Evolutionary conservation across 1,284 basidiomycete species (phyloP).

Genomic region (Puccinia hordei): DNA sequence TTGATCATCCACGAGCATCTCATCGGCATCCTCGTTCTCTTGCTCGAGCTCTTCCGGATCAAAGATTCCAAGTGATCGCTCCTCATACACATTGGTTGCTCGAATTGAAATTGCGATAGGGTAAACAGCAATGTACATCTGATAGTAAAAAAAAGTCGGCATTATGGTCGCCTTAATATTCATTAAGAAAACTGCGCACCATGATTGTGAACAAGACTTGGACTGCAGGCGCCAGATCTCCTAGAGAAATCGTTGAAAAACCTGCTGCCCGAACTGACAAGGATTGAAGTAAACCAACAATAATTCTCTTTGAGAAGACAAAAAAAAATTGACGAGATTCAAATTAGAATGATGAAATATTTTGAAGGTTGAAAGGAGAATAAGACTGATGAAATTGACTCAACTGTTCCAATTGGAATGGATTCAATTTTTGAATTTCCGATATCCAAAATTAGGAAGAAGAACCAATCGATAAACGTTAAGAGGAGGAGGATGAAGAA

Average conservation of each 20-base stretch:
- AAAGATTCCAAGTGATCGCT: constrained; percentile 62
- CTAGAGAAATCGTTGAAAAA: constrained; percentile 54
- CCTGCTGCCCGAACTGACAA: constrained; percentile 78
- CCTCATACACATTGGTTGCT: constrained; percentile 98
- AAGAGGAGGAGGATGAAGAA: constrained; percentile 69
- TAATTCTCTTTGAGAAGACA: constrained; percentile 63
- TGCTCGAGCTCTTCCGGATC: constrained; percentile 12
- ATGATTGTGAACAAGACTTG: constrained; percentile 78
- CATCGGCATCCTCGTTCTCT: constrained; percentile 49
- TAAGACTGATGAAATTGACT: constrained; percentile 63
- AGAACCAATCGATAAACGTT: constrained; percentile 84
- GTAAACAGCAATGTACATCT: constrained; percentile 60
- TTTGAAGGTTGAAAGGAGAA: not conserved
- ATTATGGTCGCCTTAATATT: constrained; percentile 61
- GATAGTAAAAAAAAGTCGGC: not conserved
- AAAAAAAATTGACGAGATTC: constrained; percentile 55
- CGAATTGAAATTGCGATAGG: constrained; percentile 73
- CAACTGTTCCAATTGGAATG: constrained; percentile 67
- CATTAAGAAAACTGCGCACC: constrained; percentile 66
- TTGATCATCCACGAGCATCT: constrained; percentile 51
- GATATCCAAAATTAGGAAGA: constrained; percentile 84
- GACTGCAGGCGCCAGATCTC: constrained; percentile 61
- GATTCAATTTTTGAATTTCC: constrained; percentile 72
- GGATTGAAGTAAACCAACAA: constrained; percentile 60
- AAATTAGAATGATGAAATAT: constrained; percentile 7